Evolutionary conservation across 129 eudicot genomes (phyloP).

Genomic region (Erigeron canadensis): DNA sequence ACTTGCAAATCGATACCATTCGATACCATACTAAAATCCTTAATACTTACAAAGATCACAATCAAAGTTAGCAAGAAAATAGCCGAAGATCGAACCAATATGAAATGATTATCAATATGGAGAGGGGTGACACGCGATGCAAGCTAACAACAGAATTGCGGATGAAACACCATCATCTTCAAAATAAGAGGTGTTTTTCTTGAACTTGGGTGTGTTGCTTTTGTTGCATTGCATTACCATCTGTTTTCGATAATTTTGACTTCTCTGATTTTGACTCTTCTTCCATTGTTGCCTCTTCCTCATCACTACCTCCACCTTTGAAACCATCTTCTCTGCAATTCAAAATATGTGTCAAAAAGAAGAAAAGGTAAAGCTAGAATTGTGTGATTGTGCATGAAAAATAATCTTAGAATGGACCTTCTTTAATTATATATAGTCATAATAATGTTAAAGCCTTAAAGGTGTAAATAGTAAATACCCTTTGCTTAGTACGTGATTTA

Average conservation of each 20-base stretch:
- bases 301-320: conserved; percentile 46
- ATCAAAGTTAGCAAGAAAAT: conserved; percentile 30
- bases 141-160: conserved; percentile 74
- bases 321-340: conserved; percentile 39
- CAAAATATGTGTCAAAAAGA: conserved; percentile 15
- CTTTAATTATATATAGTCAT: conserved; percentile 34
- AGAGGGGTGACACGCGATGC: conserved; percentile 52
- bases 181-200: conserved; percentile 60
- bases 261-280: conserved; percentile 31
- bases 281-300: conserved; percentile 42
- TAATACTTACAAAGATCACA: conserved; percentile 17
- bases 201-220: conserved; percentile 68
- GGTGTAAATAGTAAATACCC: conserved; percentile 14
- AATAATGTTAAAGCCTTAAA: too few relatives aligned
- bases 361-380: not conserved
- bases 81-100: conserved; percentile 15
- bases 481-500: conserved; percentile 28
- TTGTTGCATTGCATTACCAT: conserved; percentile 56
- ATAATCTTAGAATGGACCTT: conserved; percentile 26
- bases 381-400: conserved; percentile 31
- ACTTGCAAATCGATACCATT: not conserved
- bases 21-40: not conserved
- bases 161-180: conserved; percentile 73
- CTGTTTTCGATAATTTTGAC: conserved; percentile 29
- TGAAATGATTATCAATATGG: conserved; percentile 8